Base-by-base conservation (phyloP, 2,329 filamentous ascomycete species). In the Colletotrichum chrysophilum region DNA sequence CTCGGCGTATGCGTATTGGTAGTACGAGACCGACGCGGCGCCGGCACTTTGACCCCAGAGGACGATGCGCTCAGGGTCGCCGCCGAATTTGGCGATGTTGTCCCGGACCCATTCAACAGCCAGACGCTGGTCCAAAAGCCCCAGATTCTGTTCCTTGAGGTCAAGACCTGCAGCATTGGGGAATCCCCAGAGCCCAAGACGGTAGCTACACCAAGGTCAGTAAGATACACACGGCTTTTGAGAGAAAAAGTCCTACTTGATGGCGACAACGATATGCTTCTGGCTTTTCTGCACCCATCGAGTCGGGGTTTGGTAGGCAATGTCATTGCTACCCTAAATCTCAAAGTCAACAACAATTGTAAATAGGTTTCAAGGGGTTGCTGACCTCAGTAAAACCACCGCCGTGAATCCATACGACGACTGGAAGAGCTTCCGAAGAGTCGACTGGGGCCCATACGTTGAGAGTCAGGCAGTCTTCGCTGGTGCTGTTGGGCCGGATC, bases 51-150 rank as follows among this genome's bases (percentile, higher is more conserved):
- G 71, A 26, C 71, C 71, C 38, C 67, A 87, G 21, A 88, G 81
- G 0, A 84, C 84, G 76, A 89, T 88, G n/a, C 82, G 81, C 2
- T 80, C 61, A 2, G 85, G 81, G 72, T 89, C 87, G 24, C 90
- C 90, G 18, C 89, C 89, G 77, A 91, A 91, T 0, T 81, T 80
- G 7, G 79, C 84, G 36, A 91, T 88, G 78, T 91, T 89, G 62
- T 86, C 83, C 4, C 83, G 83, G 0, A 89, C 81, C 89, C 89
- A 91, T 80, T 90, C 86, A 0, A 91, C 79, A 0, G 87, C 89
- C 9, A 86, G 76, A 1, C 89, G 85, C 77, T 92, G 89, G 78
- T 93, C 90, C 6, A 86, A 83, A 7, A 91, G 80, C 1, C 89
- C 90, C 3, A 89, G 79, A 71, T 91, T 91, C 56, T 61, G 70